Evolutionary conservation across 371 early-diverging fungal species (phyloP).

Genomic region (Smittium culicis): DNA sequence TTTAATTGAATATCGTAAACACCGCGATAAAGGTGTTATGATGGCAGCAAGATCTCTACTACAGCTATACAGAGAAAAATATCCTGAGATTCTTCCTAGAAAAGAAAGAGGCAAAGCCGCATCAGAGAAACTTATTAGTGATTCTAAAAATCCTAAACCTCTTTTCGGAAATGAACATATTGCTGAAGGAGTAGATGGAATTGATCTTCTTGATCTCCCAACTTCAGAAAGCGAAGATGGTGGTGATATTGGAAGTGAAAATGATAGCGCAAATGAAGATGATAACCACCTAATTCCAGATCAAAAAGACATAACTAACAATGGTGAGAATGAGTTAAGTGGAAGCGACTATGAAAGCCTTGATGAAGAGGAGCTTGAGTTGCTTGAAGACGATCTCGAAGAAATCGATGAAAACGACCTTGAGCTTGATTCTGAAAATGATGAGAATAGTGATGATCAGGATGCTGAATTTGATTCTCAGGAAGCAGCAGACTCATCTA

Average conservation of each 20-base stretch:
- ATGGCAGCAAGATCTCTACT: too few species aligned
- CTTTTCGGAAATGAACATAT: conserved; percentile 64
- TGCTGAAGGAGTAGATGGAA: conserved; percentile 59
- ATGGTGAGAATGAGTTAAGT: too few species aligned
- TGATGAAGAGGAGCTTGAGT: too few species aligned
- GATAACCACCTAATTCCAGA: too few species aligned
- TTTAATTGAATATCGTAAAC: too few species aligned
- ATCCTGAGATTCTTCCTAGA: conserved; percentile 78
- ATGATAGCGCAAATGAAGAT: conserved; percentile 6
- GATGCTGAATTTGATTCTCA: conserved; percentile 39
- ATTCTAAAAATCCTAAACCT: conserved; percentile 32
- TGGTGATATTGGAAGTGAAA: too few species aligned
- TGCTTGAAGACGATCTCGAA: too few species aligned
- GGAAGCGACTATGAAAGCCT: too few species aligned
- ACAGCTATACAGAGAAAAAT: conserved; percentile 82
- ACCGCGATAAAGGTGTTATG: too few species aligned
- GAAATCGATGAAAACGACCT: conserved; percentile 40
- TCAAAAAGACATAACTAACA: too few species aligned
- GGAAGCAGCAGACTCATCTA: conserved; percentile 31
- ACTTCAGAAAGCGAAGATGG: conserved; percentile 41
- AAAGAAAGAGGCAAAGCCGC: conserved; percentile 85
- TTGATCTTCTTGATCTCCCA: too few species aligned
- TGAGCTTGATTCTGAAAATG: conserved; percentile 37
- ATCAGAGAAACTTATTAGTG: conserved; percentile 46
- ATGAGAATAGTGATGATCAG: conserved; percentile 34